Evolutionary conservation across 129 eudicot genomes (phyloP).

Genomic region (Kitagawia praeruptora): DNA sequence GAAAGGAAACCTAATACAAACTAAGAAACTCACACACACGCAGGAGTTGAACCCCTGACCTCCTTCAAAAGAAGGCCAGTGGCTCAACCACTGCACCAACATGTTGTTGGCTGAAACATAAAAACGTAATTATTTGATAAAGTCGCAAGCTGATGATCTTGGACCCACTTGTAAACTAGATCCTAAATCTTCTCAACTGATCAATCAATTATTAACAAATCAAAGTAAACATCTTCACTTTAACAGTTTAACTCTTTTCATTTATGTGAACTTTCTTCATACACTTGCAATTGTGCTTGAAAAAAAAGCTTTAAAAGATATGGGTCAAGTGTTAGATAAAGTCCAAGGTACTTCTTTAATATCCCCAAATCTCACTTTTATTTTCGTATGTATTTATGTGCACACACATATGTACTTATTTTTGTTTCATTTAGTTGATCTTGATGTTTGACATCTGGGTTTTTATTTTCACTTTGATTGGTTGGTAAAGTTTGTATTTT

Average conservation of each 20-base stretch:
- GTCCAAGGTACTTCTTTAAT: slow-evolving; percentile 27
- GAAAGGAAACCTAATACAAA: no score
- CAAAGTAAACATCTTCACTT: not conserved
- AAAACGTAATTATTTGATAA: not conserved
- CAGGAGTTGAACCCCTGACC: no score
- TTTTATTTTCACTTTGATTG: not conserved
- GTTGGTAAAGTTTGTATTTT: not conserved
- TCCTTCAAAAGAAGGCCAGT: no score
- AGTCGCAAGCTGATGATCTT: not conserved
- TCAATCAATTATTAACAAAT: not conserved
- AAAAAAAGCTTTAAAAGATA: slow-evolving; percentile 17
- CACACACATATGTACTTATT: not conserved
- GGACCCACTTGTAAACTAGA: not conserved
- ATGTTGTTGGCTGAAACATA: no score
- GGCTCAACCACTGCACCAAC: no score
- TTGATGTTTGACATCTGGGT: slow-evolving; percentile 1
- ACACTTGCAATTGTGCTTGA: not conserved
- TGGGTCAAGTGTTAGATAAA: slow-evolving; percentile 53
- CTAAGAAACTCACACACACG: no score
- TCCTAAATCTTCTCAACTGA: not conserved
- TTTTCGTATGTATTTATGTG: not conserved
- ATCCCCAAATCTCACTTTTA: not conserved
- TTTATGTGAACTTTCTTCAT: not conserved
- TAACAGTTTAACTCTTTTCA: not conserved
- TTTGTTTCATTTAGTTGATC: not conserved